Conservation (phyloP, 2,329 filamentous ascomycete species). For the Sporothrix pallida region DNA sequence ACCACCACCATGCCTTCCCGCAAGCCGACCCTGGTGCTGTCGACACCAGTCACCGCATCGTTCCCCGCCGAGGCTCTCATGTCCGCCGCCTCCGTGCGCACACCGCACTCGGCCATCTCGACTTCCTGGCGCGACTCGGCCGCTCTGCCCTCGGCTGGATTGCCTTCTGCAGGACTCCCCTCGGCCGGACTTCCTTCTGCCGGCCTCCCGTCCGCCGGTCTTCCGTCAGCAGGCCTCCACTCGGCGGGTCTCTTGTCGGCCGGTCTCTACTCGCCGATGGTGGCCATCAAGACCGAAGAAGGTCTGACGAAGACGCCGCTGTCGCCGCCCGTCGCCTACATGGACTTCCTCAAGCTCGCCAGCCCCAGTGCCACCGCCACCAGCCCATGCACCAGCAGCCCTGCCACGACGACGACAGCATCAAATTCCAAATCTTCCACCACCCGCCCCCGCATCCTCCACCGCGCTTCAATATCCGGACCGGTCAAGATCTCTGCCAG, state of each 20-base stretch:
- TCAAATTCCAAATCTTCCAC: neutral
- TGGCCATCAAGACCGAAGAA: slow-evolving; percentile 70
- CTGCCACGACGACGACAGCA: neutral
- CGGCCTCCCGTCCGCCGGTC: slow-evolving; percentile 49
- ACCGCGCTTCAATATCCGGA: slow-evolving; percentile 37
- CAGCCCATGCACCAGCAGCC: slow-evolving; percentile 31
- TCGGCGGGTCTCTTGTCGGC: slow-evolving; percentile 47
- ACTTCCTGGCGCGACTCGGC: slow-evolving; percentile 49
- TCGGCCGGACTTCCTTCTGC: slow-evolving; percentile 51
- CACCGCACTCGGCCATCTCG: slow-evolving; percentile 69
- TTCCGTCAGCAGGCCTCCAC: slow-evolving; percentile 50
- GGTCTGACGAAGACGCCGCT: slow-evolving; percentile 79
- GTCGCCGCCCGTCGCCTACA: slow-evolving; percentile 86
- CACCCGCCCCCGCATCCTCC: slow-evolving; percentile 24
- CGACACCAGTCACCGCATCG: slow-evolving; percentile 66
- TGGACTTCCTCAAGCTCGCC: slow-evolving; percentile 84
- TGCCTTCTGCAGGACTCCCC: slow-evolving; percentile 49
- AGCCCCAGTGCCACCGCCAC: slow-evolving; percentile 38
- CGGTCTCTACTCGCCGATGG: slow-evolving; percentile 49
- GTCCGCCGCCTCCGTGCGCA: slow-evolving; percentile 61
- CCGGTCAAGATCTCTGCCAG: slow-evolving; percentile 56
- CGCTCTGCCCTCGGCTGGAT: slow-evolving; percentile 45
- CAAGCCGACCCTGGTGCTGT: slow-evolving; percentile 64
- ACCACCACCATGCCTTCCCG: slow-evolving; percentile 52
- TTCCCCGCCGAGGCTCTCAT: slow-evolving; percentile 55